Conservation (phyloP, 345 rosid species). For the Clausena lansium region DNA sequence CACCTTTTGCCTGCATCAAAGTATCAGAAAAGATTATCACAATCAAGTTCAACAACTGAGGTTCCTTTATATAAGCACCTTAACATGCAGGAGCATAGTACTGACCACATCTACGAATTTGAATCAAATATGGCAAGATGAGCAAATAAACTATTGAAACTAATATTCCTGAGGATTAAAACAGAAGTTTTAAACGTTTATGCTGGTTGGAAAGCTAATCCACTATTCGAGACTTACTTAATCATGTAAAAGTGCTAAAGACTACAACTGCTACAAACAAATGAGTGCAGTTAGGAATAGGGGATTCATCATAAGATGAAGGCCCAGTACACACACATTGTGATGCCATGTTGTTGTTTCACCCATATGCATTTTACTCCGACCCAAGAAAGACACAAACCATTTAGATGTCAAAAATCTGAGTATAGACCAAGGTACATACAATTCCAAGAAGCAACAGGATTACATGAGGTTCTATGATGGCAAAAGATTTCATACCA, state of each 20-base stretch:
- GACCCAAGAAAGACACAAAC: not conserved
- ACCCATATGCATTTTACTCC: not conserved
- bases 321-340: too few species aligned
- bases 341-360: not conserved
- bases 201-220: not conserved
- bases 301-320: too few species aligned
- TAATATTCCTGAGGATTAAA: not conserved
- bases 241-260: not conserved
- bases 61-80: not conserved
- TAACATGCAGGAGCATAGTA: not conserved
- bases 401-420: not conserved
- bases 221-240: not conserved
- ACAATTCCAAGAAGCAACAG: too few species aligned
- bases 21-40: constrained; percentile 1
- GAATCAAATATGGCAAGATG: not conserved
- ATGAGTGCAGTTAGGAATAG: too few species aligned
- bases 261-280: not conserved
- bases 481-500: too few species aligned
- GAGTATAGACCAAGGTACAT: too few species aligned
- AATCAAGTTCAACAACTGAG: not conserved
- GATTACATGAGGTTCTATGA: too few species aligned
- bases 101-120: not conserved
- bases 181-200: not conserved
- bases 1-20: constrained; percentile 42
- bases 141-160: not conserved